A percentile compares a stretch with the other conserved stretches of the same genome.
These are phyloP conservation scores for Rhizophagus clarus DNA, from an alignment of 192 early-diverging fungal genomes.

Conservation along the genomic window DNA sequence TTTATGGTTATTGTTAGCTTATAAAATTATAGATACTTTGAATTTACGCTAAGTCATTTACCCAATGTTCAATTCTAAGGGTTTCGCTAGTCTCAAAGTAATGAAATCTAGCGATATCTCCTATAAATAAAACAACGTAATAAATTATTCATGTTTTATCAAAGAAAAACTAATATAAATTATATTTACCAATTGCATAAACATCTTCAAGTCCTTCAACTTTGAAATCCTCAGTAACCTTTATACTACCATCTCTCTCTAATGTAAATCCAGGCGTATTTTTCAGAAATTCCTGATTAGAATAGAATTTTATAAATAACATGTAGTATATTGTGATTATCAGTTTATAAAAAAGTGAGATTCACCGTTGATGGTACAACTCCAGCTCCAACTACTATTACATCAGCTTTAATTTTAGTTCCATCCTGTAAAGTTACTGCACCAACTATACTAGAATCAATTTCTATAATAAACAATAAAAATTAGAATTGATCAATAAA, in stretches of 20 bases:
- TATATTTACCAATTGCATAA: conserved; percentile 52
- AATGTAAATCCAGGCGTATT: conserved; percentile 39
- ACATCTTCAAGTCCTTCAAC: conserved; percentile 46
- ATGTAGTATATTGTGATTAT: background rate
- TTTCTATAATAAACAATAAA: background rate
- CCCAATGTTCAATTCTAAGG: conserved; percentile 62
- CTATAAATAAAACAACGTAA: conserved; percentile 30
- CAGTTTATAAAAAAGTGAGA: too few relatives aligned
- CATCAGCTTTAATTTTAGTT: conserved; percentile 45
- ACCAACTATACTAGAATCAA: conserved; percentile 36
- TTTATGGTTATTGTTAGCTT: background rate
- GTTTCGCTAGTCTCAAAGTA: conserved; percentile 47
- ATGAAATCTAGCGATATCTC: conserved; percentile 58
- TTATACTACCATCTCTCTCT: conserved; percentile 49
- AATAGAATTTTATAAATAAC: background rate
- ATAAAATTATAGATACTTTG: background rate
- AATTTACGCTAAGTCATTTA: background rate
- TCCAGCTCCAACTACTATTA: conserved; percentile 58
- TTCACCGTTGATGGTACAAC: conserved; percentile 49
- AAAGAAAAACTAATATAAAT: too few relatives aligned
- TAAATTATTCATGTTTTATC: background rate
- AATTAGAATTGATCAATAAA: background rate
- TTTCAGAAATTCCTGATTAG: conserved; percentile 43
- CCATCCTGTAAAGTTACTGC: conserved; percentile 44
- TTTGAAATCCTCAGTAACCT: conserved; percentile 45